Base-by-base conservation (phyloP, 139 green algal genomes). In the Picochlorum sp. region DNA sequence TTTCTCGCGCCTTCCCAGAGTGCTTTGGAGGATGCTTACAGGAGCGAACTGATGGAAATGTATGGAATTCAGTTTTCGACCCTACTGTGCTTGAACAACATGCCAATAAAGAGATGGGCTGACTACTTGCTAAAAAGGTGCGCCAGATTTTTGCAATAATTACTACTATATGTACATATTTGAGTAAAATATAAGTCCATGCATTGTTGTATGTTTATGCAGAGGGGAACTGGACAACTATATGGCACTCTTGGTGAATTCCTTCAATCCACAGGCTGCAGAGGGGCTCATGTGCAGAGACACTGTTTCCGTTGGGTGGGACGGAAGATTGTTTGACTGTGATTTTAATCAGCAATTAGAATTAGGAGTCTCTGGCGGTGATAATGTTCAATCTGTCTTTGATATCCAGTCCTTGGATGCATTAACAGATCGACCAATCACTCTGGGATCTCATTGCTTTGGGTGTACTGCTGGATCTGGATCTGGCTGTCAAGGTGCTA, bases 321-420 rank as follows among this genome's bases (percentile, higher is more conserved):
- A 98, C 59, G 91, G 91, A 29, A 63, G 61, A 2, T 16, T 98
- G 24, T 97, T 83, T 51, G 91, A 98, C 75, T 98, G 91, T 70
- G 91, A 98, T 60, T 98, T 98, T 74, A 98, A 98, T 75, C 91
- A 97, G 82, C 91, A 98, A 79, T 74, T 98, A 36, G 86, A 82
- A 24, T 73, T 96, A 36, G 60, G 55, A 29, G 47, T 74, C 24
- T 37, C 55, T 41, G 64, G 35, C 26, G 18, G 7, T 39, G 44
- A 33, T 20, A 35, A 32, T 18, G n/a, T 36, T 36, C 41, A 79
- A 30, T 93, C 78, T 5, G 79, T 98, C 3, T 94, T 89, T 67
- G 81, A 96, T 50, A 40, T 98, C 2, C 55, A 70, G 0, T 69
- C 37, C 5, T 49, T 96, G 51, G 65, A 77, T 18, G 72, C 93